phyloP scores from a whole-genome alignment of 2,329 filamentous ascomycete genomes.

The Neopestalotiopsis clavispora region DNA sequence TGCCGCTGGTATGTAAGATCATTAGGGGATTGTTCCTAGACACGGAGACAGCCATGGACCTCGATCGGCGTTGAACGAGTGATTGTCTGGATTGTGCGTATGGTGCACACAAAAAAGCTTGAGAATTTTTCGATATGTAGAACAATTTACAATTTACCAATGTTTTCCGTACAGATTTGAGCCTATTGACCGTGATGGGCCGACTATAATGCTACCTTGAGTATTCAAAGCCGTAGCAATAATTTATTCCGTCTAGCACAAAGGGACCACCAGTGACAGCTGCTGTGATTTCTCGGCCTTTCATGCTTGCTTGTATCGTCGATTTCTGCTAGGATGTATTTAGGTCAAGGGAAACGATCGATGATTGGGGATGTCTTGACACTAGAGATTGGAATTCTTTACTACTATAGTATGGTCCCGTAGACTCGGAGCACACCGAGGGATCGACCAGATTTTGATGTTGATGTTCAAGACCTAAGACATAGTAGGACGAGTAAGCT shows the following conservation, averaged over 20 bases:
- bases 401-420: no score
- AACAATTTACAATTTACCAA: neutral
- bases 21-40: neutral
- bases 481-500: neutral
- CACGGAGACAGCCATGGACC: neutral
- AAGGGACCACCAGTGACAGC: no score
- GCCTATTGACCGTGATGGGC: no score
- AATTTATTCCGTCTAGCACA: no score
- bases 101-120: conserved; percentile 1
- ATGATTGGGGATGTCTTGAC: no score
- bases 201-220: no score
- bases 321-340: no score
- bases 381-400: no score
- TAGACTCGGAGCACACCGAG: neutral
- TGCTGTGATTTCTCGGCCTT: no score
- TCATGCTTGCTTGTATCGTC: no score
- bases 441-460: neutral
- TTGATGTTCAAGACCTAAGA: neutral
- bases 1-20: neutral
- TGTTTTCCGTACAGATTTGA: neutral
- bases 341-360: no score
- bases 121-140: neutral
- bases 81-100: neutral
- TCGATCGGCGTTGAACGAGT: neutral
- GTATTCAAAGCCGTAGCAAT: no score